Percentiles rank a stretch among this genome's conserved stretches.
These are phyloP conservation scores for Rhodotorula graminis DNA, from an alignment of 768 basidiomycete species.

Conservation along the genomic window DNA sequence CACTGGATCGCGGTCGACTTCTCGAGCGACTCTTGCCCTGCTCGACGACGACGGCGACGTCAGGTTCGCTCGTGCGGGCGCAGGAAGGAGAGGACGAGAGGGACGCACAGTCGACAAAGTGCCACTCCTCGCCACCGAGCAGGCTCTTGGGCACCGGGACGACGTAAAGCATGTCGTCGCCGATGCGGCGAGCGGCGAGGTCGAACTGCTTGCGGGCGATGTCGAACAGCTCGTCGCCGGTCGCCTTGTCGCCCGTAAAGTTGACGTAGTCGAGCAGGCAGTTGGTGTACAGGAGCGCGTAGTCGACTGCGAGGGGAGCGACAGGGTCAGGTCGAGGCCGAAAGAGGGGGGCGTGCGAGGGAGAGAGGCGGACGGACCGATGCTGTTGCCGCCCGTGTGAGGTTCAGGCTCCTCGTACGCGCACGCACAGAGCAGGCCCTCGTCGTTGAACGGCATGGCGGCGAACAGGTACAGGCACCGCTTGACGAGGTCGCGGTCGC, in stretches of 20 bases:
- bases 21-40: constrained; percentile 39
- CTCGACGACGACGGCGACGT: no score
- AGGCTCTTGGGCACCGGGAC: not conserved
- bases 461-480: not conserved
- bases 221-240: constrained; percentile 34
- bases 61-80: no score
- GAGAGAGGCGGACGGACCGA: not conserved
- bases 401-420: not conserved
- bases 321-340: not conserved
- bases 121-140: not conserved
- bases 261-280: constrained; percentile 20
- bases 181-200: not conserved
- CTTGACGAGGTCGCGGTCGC: not conserved
- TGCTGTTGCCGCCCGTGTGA: not conserved
- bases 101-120: not conserved
- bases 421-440: not conserved
- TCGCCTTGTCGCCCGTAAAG: constrained; percentile 22
- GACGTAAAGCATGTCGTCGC: not conserved
- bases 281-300: not conserved
- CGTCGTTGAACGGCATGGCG: not conserved
- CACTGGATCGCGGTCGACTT: constrained; percentile 29
- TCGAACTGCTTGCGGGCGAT: constrained; percentile 36
- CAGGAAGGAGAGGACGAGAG: not conserved
- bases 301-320: not conserved
- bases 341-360: not conserved